Evolutionary conservation across 73 alveolate species (phyloP).

Genomic region (Paramecium caudatum): DNA sequence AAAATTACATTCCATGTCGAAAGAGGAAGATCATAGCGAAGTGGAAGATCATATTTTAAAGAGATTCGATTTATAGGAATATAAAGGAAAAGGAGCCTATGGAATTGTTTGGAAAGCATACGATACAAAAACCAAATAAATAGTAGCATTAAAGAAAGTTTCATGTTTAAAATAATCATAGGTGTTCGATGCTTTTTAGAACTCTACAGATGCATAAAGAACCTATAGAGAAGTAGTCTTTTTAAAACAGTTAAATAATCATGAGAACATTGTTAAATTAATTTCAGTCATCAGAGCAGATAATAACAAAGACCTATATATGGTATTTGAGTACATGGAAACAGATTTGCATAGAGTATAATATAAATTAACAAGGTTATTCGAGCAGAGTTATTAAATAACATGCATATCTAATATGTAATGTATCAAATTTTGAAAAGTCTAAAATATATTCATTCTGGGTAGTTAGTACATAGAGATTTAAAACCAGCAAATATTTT

Average conservation of each 20-base stretch:
- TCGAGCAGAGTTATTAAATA: slow-evolving; percentile 80
- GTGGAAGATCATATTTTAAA: slow-evolving; percentile 86
- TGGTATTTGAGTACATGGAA: slow-evolving; percentile 89
- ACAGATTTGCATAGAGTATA: slow-evolving; percentile 87
- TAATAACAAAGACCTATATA: slow-evolving; percentile 82
- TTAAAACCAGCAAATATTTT: slow-evolving; percentile 89
- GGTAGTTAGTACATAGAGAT: slow-evolving; percentile 89
- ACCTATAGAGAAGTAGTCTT: slow-evolving; percentile 94
- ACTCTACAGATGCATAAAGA: slow-evolving; percentile 92
- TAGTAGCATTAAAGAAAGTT: slow-evolving; percentile 82
- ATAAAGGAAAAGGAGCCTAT: slow-evolving; percentile 93
- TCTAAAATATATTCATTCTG: slow-evolving; percentile 88
- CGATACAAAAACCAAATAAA: slow-evolving; percentile 84
- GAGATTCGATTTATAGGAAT: slow-evolving; percentile 85
- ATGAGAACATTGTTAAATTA: slow-evolving; percentile 85
- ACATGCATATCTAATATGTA: slow-evolving; percentile 82
- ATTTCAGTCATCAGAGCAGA: slow-evolving; percentile 85
- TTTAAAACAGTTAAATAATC: slow-evolving; percentile 88
- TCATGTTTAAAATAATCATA: slow-evolving; percentile 58
- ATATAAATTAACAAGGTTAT: slow-evolving; percentile 32
- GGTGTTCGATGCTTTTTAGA: slow-evolving; percentile 93
- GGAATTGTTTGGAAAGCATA: slow-evolving; percentile 96
- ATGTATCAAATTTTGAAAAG: slow-evolving; percentile 82
- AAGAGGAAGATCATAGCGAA: slow-evolving; percentile 77
- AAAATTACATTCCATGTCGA: slow-evolving; percentile 32